Conservation (phyloP, 2,329 filamentous ascomycete species). For the Sclerotinia spermophila region DNA sequence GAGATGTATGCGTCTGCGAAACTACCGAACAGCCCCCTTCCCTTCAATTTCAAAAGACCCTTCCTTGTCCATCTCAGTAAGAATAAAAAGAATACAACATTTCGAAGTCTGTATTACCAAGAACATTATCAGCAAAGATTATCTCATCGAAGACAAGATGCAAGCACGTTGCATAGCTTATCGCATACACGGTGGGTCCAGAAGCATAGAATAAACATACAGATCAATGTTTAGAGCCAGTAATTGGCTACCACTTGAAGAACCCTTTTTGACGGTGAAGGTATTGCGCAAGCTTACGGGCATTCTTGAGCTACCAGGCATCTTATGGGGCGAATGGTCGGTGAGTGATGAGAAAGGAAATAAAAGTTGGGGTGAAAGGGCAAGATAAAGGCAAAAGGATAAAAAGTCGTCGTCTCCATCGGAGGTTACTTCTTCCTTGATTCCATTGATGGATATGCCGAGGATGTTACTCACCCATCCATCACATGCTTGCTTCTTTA, state of each 20-base stretch:
- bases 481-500: constrained; percentile 19
- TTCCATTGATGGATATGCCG: constrained; percentile 13
- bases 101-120: constrained; percentile 61
- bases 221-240: constrained; percentile 64
- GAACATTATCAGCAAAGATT: background rate
- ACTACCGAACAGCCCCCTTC: constrained; percentile 81
- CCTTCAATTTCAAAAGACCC: constrained; percentile 78
- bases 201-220: constrained; percentile 46
- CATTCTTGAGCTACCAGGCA: constrained; percentile 67
- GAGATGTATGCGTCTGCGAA: constrained; percentile 69
- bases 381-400: background rate
- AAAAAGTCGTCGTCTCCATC: constrained; percentile 14
- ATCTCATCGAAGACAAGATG: background rate
- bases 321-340: constrained; percentile 36
- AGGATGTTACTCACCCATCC: constrained; percentile 15
- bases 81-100: constrained; percentile 86
- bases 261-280: constrained; percentile 57
- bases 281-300: constrained; percentile 67
- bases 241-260: constrained; percentile 50
- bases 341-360: constrained; percentile 12
- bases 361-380: background rate
- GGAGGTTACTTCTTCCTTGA: constrained; percentile 14
- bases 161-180: constrained; percentile 12
- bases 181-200: constrained; percentile 9
- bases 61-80: constrained; percentile 78